A percentile compares a stretch with the other conserved stretches of the same genome.
These are phyloP conservation scores for Stephania cephalantha DNA, from an alignment of 164 flowering plant species.

Conservation along the genomic window DNA sequence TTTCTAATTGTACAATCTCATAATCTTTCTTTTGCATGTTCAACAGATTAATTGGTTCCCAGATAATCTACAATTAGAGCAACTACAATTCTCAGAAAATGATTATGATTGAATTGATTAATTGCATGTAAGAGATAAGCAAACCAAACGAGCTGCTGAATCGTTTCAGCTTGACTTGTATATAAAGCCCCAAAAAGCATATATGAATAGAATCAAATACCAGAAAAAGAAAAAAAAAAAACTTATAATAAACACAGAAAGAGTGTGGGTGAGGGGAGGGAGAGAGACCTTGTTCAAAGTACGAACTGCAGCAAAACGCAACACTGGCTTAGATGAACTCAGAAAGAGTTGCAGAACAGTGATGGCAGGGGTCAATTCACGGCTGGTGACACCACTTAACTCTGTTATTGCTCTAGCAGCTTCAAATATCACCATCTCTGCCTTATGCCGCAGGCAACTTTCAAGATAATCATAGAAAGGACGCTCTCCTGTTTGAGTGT, in stretches of 20 bases:
- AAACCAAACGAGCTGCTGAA: neutral
- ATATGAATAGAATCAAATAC: neutral
- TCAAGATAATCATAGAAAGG: conserved; percentile 95
- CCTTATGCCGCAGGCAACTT: conserved; percentile 91
- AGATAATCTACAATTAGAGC: too few species aligned
- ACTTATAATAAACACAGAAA: neutral
- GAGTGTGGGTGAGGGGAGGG: neutral
- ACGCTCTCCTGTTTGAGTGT: conserved; percentile 75
- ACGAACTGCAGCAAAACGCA: conserved; percentile 97
- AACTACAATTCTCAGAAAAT: neutral
- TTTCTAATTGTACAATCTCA: too few species aligned
- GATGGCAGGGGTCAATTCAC: conserved; percentile 94
- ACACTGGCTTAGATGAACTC: conserved; percentile 92
- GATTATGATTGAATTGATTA: neutral
- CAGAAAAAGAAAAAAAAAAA: neutral
- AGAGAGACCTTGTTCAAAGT: conserved; percentile 77
- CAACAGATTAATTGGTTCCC: too few species aligned
- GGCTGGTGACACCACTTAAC: conserved; percentile 70
- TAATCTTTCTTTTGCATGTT: too few species aligned
- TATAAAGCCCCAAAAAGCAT: neutral
- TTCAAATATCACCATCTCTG: conserved; percentile 98
- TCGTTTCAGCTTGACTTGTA: neutral
- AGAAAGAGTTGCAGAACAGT: conserved; percentile 92
- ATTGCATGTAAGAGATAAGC: neutral
- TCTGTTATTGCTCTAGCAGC: conserved; percentile 97